Conservation (phyloP, 2,329 filamentous ascomycete species). For the Verticillium nonalfalfae region DNA sequence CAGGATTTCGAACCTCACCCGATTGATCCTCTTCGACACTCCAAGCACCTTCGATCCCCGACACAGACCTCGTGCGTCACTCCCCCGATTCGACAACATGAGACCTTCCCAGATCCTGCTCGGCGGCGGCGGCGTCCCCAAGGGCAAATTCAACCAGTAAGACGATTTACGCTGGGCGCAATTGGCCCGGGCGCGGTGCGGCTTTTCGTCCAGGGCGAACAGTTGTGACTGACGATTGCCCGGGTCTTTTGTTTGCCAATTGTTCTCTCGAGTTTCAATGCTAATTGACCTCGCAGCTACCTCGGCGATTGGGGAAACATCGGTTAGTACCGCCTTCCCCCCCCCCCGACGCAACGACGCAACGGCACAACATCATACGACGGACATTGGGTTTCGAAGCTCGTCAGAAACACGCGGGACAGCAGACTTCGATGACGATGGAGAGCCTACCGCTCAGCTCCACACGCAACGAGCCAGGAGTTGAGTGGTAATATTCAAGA, state of each 20-base stretch:
- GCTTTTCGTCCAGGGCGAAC: slow-evolving; percentile 18
- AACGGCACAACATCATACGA: not conserved
- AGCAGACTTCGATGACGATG: not conserved
- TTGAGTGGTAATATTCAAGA: not conserved
- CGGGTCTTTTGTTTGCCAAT: not conserved
- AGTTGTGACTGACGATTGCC: not conserved
- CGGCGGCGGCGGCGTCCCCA: slow-evolving; percentile 29
- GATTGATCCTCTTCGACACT: slow-evolving; percentile 6
- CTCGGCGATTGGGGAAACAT: slow-evolving; percentile 70
- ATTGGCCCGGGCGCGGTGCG: slow-evolving; percentile 15
- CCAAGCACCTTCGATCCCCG: not conserved
- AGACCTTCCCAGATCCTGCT: slow-evolving; percentile 32
- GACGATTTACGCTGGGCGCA: slow-evolving; percentile 11
- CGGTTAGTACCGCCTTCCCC: slow-evolving; percentile 48
- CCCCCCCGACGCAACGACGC: not conserved
- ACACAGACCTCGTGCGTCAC: slow-evolving; percentile 6
- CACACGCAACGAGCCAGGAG: not conserved
- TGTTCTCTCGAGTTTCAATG: not conserved
- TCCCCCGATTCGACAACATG: slow-evolving; percentile 22
- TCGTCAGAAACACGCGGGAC: not conserved
- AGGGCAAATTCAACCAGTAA: slow-evolving; percentile 39
- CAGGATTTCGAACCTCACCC: slow-evolving; percentile 18
- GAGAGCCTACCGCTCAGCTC: not conserved
- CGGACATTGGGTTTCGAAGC: not conserved
- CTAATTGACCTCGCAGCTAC: slow-evolving; percentile 45